Evolutionary conservation across 2,329 filamentous ascomycete genomes (phyloP), one percentile per base, ranked within the genome.

Genomic region (Blumeriella jaapii): DNA sequence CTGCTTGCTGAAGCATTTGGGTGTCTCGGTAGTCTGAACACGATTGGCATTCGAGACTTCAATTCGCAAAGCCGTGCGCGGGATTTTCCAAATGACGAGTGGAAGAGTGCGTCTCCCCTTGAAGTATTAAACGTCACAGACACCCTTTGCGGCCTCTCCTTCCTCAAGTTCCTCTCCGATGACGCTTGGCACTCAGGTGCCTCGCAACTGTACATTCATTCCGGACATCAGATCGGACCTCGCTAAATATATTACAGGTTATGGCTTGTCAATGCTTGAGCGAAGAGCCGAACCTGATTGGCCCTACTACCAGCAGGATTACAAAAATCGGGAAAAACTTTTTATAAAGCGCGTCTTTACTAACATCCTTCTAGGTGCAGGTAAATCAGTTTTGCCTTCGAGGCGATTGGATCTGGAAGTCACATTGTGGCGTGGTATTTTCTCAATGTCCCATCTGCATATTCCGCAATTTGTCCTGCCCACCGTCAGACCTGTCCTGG

Each of bases 31-130:
- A 70, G 71, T 35, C 63, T 80, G 5, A 55, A 68, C 19, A 69
- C 64, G 0, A 18, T 81, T 11, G 68, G 71, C 15, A 58, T 81
- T 14, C 67, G 76, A 12, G 71, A 80, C 49, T 77, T 69, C 54
- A 59, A 67, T 48, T 68, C 68, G 0, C 14, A 4, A 1, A 61
- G 53, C 8, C 67, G 74, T 4, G 49, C 48, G 9, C 66, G 74
- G 2, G 74, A 80, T 29, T 35, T 13, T 12, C 35, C 35, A 8
- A 29, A 32, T 6, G 48, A 46, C 0, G 38, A 47, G 1, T 79
- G 75, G 74, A 42, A 30, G 8, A 42, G 39, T 42, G 27, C 16
- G 34, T 34, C 20, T 22, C 11, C 20, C 11, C 20, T 22, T 6
- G 20, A 22, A 11, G 6, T 22, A 22, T 6, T 22, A 22, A n/a